phyloP scores from a whole-genome alignment of 2,329 filamentous ascomycete species.

The Stemphylium vesicarium region DNA sequence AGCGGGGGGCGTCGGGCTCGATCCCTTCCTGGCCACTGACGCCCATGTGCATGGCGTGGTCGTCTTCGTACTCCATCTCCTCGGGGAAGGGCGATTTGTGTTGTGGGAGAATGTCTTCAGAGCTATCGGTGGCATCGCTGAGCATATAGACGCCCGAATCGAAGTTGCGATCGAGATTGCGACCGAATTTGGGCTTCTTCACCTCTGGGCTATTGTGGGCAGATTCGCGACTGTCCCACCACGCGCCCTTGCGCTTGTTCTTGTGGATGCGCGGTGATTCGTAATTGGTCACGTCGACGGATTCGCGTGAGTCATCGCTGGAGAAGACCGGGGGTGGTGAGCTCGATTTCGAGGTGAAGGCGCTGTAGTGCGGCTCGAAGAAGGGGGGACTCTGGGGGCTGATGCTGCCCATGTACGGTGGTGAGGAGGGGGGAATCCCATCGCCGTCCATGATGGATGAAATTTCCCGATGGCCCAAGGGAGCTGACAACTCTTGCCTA shows the following conservation, averaged over 20 bases:
- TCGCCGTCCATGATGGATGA: conserved; percentile 30
- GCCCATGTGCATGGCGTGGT: conserved; percentile 1
- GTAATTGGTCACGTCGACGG: conserved; percentile 40
- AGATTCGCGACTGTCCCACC: conserved; percentile 35
- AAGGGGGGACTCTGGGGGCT: conserved; percentile 36
- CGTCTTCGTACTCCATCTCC: conserved; percentile 5
- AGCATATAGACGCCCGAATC: conserved; percentile 43
- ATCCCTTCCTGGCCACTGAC: neutral
- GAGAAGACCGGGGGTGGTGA: conserved; percentile 43
- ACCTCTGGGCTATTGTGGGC: conserved; percentile 20
- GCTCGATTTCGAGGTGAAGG: conserved; percentile 40
- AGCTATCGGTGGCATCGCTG: conserved; percentile 35
- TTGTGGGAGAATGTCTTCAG: conserved; percentile 16
- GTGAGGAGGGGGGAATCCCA: conserved; percentile 30
- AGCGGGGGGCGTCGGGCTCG: neutral
- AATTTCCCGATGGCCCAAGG: no score
- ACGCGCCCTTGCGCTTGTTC: conserved; percentile 41
- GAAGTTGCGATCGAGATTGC: conserved; percentile 42
- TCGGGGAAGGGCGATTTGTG: conserved; percentile 25
- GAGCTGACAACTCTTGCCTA: neutral
- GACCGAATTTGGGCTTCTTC: conserved; percentile 38
- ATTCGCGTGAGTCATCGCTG: conserved; percentile 39
- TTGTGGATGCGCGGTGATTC: conserved; percentile 41
- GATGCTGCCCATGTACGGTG: conserved; percentile 28
- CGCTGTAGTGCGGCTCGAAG: conserved; percentile 23